Base-by-base conservation (phyloP, 768 basidiomycete genomes). In the Boletus rufocinnamomeus region DNA sequence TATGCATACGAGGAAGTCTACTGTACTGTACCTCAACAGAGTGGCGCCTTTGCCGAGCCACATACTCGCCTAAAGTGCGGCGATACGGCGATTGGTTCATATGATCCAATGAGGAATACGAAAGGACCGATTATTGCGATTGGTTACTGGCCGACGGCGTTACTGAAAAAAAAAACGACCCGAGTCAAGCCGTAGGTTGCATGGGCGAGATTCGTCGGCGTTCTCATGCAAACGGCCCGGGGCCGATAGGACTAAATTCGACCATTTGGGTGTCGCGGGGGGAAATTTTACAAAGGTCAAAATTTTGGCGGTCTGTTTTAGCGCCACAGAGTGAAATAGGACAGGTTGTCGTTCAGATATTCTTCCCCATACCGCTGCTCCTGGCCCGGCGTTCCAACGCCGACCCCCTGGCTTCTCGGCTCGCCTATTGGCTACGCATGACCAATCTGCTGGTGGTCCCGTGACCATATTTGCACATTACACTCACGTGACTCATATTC, bases 391-490 rank as follows among this genome's bases (percentile, higher is more conserved):
- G 17, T 40, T 40, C 38, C 8, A 17, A 40, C 19, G 19, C 38
- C 38, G 19, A 40, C 35, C 17, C 14, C 3, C 11, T 8, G 35
- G 38, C 8, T 17, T 7, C 35, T 37, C 10, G 16, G 35, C 35
- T 37, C 34, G 34, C 34, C 13, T 35, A 35, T 3, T 34, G 2
- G 30, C 30, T 6, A 9, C 7, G 37, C 8, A 40, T 40, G 19
- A 40, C 38, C 40, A 41, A 41, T 41, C 7, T n/a, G 40, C n/a
- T 3, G 1, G 8, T 41, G 40, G 19, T 41, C 40, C n/a, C 62
- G 55, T 62, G 61, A 62, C 51, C 35, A 25, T 38, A 53, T 57
- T 54, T 52, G 47, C 43, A 30, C 4, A 47, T 9, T 10, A n/a
- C 13, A 21, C 16, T 43, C 62, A 64, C 53, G 54, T 64, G 63